Evolutionary conservation across 768 basidiomycete species (phyloP).

Genomic region (Termitomyces sp.): DNA sequence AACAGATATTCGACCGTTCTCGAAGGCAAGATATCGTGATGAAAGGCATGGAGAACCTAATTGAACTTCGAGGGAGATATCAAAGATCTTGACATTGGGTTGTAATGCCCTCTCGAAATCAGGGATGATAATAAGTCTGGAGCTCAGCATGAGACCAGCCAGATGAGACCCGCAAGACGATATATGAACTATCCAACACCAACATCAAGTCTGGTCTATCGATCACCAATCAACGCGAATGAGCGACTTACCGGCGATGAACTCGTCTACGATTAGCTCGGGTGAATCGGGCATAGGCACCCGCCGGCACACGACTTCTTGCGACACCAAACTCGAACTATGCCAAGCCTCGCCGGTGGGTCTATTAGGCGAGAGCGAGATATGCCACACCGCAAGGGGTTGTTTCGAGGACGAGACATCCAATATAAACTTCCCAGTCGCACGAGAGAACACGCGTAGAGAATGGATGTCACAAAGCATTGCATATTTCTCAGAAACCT

Average conservation of each 20-base stretch:
- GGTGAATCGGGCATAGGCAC: background rate
- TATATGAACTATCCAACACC: slow-evolving; percentile 31
- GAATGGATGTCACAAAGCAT: slow-evolving; percentile 52
- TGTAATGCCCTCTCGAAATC: slow-evolving; percentile 36
- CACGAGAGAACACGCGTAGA: slow-evolving; percentile 54
- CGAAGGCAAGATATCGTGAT: slow-evolving; percentile 49
- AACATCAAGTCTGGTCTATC: background rate
- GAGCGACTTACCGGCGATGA: slow-evolving; percentile 38
- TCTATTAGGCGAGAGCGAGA: slow-evolving; percentile 18
- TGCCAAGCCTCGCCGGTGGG: background rate
- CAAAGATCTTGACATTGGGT: slow-evolving; percentile 23
- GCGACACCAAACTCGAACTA: background rate
- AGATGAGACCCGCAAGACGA: slow-evolving; percentile 49
- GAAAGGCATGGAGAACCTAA: slow-evolving; percentile 34
- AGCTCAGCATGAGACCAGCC: slow-evolving; percentile 33
- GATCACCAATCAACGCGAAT: background rate
- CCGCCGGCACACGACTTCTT: slow-evolving; percentile 1
- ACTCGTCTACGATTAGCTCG: slow-evolving; percentile 34
- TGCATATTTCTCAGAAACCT: slow-evolving; percentile 53
- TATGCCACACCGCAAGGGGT: slow-evolving; percentile 32
- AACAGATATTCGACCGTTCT: slow-evolving; percentile 39
- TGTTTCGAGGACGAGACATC: slow-evolving; percentile 35
- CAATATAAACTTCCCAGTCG: slow-evolving; percentile 39
- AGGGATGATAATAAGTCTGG: slow-evolving; percentile 38
- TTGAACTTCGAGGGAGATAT: slow-evolving; percentile 35